phyloP scores from a whole-genome alignment of 257 asterid species.

The Henckelia pumila region DNA sequence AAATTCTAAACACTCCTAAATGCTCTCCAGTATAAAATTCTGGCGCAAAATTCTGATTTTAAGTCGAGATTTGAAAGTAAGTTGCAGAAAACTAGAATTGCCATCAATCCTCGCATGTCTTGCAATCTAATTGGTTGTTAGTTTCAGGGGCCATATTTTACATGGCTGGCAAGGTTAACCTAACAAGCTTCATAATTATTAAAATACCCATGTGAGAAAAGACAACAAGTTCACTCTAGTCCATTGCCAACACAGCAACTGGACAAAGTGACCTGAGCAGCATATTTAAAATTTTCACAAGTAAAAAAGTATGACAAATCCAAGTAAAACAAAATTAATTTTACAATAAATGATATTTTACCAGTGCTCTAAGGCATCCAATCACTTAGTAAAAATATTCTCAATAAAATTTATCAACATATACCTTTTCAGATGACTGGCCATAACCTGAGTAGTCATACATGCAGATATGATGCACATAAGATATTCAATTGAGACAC shows the following conservation, averaged over 20 bases:
- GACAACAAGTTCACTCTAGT: background rate
- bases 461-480: too few species aligned
- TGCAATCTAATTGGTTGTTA: background rate
- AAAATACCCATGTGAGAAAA: background rate
- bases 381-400: too few species aligned
- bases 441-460: too few species aligned
- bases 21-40: too few species aligned
- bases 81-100: background rate
- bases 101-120: background rate
- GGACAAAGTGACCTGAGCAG: background rate
- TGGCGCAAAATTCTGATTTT: too few species aligned
- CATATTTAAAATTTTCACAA: too few species aligned
- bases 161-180: background rate
- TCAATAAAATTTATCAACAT: too few species aligned
- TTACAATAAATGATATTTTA: slow-evolving; percentile 28
- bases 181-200: background rate
- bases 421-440: too few species aligned
- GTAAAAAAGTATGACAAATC: background rate
- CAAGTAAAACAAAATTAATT: background rate
- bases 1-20: too few species aligned
- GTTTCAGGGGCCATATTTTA: background rate
- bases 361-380: too few species aligned
- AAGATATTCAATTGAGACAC: too few species aligned
- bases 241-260: background rate
- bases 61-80: background rate